Base-by-base conservation (phyloP, 805 yeast genomes). In the Kluyveromyces siamensis region DNA sequence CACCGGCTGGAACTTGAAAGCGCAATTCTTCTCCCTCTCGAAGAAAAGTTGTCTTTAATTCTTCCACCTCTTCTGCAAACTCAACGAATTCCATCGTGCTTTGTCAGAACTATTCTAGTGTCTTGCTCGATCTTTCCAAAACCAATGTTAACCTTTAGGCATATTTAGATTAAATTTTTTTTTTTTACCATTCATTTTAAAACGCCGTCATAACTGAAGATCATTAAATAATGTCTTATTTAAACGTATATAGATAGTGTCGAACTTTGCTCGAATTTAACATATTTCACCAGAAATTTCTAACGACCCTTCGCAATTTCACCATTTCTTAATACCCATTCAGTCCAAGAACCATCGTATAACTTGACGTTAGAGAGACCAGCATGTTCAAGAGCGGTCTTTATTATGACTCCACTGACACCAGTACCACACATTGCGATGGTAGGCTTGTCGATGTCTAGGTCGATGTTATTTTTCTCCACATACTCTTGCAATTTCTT, bases 381-480 rank as follows among this genome's bases (percentile, higher is more conserved):
- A 10, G 77, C 72, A n/a, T 69, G 59, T 49, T 80, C 81, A 40
- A 85, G 63, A 1, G 95, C 98, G 8, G 84, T 71, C 65, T 86
- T 84, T 42, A 91, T 74, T 39, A 93, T 81, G 53, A 91, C 87
- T 0, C 97, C 98, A 10, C 97, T 83, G 44, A 93, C 97, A 42
- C 98, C 99, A 0, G 97, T 84, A 27, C 98, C 99, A 63, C 99
- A 93, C 87, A 87, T 80, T 38, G 84, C 85, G 45, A 93, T 80
- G 17, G 86, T 80, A 11, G 87, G 90, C 58, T 84, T 83, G 16
- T 72, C 66, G 4, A 63, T 60, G 50, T 71, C 70, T 11, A 58
- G 57, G 1, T 49, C 66, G 46, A 50, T 57, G 2, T 70, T 68
- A 39, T 74, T 63, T 40, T 67, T 69, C 8, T 71, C 60, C 54